Percentiles rank a stretch among this genome's conserved stretches.
phyloP scores from a whole-genome alignment of 2,329 filamentous ascomycete genomes.

The Ophiostoma himal-ulmi region DNA sequence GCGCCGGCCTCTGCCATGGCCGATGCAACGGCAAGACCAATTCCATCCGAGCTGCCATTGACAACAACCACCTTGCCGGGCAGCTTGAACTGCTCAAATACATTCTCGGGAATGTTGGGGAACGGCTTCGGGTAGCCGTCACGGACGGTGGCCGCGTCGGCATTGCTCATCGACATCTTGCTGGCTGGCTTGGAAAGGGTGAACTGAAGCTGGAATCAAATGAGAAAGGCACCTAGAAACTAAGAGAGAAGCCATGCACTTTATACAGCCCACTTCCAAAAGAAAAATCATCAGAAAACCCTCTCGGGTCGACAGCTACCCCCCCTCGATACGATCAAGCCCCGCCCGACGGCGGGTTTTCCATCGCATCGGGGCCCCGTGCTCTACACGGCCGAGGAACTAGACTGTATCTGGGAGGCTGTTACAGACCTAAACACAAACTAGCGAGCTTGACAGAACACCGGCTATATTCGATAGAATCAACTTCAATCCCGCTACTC shows the following conservation, averaged over 20 bases:
- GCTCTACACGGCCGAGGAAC: not conserved
- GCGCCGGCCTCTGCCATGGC: constrained; percentile 14
- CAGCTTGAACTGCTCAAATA: constrained; percentile 1
- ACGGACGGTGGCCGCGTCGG: not conserved
- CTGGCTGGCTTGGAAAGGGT: not conserved
- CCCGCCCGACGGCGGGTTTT: not conserved
- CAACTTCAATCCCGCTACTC: not conserved
- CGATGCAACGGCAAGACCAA: constrained; percentile 7
- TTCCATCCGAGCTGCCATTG: constrained; percentile 7
- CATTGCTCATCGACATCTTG: constrained; percentile 6
- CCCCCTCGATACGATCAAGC: not conserved
- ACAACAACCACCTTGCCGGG: not conserved
- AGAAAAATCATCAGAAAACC: not conserved
- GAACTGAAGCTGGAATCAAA: not conserved
- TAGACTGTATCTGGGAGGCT: not conserved
- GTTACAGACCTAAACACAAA: not conserved
- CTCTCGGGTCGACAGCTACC: not conserved
- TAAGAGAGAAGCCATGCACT: not conserved
- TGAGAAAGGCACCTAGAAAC: not conserved
- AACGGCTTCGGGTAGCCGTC: constrained; percentile 1
- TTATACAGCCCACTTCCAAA: not conserved
- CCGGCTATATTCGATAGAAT: not conserved
- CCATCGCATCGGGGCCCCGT: not conserved
- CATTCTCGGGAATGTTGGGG: not conserved
- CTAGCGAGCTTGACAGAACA: not conserved